phyloP scores from a whole-genome alignment of 257 asterid genomes.

The Rauvolfia tetraphylla region DNA sequence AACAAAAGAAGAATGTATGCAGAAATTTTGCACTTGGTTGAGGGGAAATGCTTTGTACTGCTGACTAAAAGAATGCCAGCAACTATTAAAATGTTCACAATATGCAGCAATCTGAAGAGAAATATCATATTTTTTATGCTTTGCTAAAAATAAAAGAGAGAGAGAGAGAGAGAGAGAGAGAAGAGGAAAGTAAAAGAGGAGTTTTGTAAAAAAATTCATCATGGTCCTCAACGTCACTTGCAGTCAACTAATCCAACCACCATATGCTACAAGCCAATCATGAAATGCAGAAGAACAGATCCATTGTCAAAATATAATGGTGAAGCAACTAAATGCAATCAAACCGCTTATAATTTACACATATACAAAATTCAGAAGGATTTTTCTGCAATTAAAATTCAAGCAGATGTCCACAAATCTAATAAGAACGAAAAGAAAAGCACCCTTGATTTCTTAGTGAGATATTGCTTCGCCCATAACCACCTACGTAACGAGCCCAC shows the following conservation, averaged over 20 bases:
- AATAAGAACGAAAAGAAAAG: background rate
- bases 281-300: background rate
- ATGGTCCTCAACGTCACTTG: background rate
- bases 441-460: background rate
- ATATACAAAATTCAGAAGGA: background rate
- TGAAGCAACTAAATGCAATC: background rate
- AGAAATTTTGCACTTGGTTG: background rate
- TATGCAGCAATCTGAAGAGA: too few species aligned
- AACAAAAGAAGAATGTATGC: background rate
- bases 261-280: background rate
- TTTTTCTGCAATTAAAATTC: background rate
- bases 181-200: background rate
- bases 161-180: background rate
- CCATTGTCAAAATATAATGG: background rate
- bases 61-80: background rate
- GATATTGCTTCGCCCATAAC: background rate
- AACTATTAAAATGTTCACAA: background rate
- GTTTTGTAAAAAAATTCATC: too few species aligned
- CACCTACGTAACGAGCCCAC: background rate
- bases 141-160: background rate
- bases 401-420: background rate
- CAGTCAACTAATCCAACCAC: background rate
- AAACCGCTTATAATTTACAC: background rate
- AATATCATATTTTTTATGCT: background rate
- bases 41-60: background rate